Percentiles rank a stretch among this genome's conserved stretches.
phyloP scores from a whole-genome alignment of 139 green algal species.

The Chlorella sp. region DNA sequence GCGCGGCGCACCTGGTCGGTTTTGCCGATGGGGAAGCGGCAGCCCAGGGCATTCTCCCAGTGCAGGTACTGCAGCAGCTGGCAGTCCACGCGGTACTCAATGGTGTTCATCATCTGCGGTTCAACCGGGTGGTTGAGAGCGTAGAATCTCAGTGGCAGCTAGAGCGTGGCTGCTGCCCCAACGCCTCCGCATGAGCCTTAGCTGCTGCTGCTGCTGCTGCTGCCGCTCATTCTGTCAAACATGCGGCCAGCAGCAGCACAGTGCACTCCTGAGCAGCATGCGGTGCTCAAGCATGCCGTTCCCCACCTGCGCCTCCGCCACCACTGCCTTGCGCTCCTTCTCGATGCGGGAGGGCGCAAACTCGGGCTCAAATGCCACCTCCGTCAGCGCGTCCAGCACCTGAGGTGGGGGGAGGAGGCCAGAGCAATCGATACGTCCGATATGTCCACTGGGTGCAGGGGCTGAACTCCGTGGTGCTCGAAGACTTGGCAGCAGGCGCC shows the following conservation, averaged over 20 bases:
- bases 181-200: too few relatives aligned
- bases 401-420: constrained; percentile 53
- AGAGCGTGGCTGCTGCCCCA: too few relatives aligned
- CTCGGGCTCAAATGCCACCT: constrained; percentile 93
- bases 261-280: too few relatives aligned
- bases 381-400: constrained; percentile 92
- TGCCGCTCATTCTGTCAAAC: too few relatives aligned
- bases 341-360: constrained; percentile 92
- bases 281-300: not conserved
- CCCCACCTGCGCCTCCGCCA: constrained; percentile 88
- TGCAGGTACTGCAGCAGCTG: constrained; percentile 98
- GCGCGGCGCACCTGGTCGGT: constrained; percentile 78
- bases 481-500: not conserved
- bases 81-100: constrained; percentile 99
- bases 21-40: constrained; percentile 97
- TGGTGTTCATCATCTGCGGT: constrained; percentile 99
- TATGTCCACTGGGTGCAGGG: too few relatives aligned
- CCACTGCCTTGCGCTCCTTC: constrained; percentile 97
- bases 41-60: constrained; percentile 95
- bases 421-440: too few relatives aligned
- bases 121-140: too few relatives aligned
- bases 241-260: too few relatives aligned
- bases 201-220: too few relatives aligned
- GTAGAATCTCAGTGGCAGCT: too few relatives aligned
- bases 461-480: too few relatives aligned